phyloP scores from a whole-genome alignment of 108 stramenopile genomes.

The Cylindrotheca closterium region DNA sequence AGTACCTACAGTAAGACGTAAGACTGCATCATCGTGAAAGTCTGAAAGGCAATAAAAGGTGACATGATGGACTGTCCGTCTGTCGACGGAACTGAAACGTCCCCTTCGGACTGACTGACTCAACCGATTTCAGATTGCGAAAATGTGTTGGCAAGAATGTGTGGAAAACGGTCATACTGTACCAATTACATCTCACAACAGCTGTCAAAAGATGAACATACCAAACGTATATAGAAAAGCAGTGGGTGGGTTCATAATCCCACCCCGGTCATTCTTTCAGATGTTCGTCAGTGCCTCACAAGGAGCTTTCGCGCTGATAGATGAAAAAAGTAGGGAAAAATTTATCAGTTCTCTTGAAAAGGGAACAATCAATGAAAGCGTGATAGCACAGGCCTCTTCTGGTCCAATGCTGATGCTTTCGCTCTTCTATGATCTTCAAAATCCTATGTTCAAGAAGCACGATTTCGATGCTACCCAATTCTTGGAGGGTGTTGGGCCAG shows the following conservation, averaged over 20 bases:
- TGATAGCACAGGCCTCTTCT: constrained; percentile 57
- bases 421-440: constrained; percentile 64
- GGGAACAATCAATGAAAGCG: constrained; percentile 58
- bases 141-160: background rate
- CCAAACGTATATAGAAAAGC: constrained; percentile 12
- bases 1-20: no score
- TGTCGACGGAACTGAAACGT: no score
- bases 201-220: constrained; percentile 1
- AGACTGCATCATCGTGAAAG: no score
- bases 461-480: constrained; percentile 65
- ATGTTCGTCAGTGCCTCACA: constrained; percentile 24
- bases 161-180: background rate
- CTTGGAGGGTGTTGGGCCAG: constrained; percentile 60
- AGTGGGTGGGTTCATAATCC: constrained; percentile 29
- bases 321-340: constrained; percentile 19
- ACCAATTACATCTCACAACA: background rate
- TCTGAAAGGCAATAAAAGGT: no score
- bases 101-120: background rate
- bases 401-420: constrained; percentile 58
- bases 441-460: constrained; percentile 52
- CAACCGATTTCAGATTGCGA: background rate
- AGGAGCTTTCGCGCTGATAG: constrained; percentile 22
- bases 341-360: constrained; percentile 36
- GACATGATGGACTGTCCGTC: background rate
- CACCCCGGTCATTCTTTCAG: constrained; percentile 29